These are phyloP conservation scores for Glycine tomentella DNA, from an alignment of 306 rosid genomes.

Conservation along the genomic window DNA sequence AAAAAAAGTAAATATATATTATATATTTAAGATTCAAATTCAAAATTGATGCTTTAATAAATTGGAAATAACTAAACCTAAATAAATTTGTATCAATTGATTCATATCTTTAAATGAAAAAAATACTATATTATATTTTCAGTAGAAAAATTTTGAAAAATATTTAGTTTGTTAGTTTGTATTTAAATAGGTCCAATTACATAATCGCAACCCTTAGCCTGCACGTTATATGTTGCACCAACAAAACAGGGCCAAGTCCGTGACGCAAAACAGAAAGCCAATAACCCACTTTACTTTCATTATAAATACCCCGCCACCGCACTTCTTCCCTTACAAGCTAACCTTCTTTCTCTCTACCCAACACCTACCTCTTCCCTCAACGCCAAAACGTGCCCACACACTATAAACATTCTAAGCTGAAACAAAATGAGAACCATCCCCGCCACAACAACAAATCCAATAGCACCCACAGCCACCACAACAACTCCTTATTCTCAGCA, in stretches of 20 bases:
- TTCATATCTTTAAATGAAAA: no score
- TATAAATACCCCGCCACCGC: conserved; percentile 60
- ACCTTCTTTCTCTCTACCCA: conserved; percentile 36
- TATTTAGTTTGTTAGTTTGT: no score
- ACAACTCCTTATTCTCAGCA: background rate
- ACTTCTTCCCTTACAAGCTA: conserved; percentile 43
- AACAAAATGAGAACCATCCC: conserved; percentile 54
- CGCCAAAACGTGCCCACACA: no score
- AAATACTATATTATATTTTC: no score
- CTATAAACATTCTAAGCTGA: background rate
- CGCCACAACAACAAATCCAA: conserved; percentile 18
- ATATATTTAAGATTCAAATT: no score
- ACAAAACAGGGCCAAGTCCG: conserved; percentile 53
- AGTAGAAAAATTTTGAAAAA: no score
- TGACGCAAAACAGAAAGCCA: conserved; percentile 44
- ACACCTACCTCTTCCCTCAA: conserved; percentile 11
- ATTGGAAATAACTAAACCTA: no score
- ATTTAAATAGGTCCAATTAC: no score
- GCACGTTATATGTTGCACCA: conserved; percentile 31
- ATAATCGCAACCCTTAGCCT: background rate
- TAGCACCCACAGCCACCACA: conserved; percentile 27
- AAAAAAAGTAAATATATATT: no score
- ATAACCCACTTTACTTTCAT: background rate
- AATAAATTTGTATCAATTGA: no score
- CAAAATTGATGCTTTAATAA: no score